Evolutionary conservation across 257 asterid genomes (phyloP).

Genomic region (Ilex aquifolium): DNA sequence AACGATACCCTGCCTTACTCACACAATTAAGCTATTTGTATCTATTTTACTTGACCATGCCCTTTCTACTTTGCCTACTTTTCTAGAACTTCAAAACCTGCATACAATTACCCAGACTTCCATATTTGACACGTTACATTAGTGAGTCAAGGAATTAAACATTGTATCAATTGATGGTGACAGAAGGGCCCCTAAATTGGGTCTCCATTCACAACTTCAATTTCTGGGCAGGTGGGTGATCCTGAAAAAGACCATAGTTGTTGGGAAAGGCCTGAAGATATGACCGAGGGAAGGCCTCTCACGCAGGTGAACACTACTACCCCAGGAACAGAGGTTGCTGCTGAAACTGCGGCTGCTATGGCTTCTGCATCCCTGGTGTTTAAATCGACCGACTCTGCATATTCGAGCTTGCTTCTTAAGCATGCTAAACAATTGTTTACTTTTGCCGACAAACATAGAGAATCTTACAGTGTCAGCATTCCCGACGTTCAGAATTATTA

Average conservation of each 20-base stretch:
- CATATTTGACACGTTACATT: background rate
- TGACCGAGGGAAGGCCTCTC: constrained; percentile 54
- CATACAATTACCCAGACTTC: background rate
- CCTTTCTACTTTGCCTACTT: background rate
- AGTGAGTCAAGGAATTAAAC: background rate
- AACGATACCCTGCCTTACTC: too few relatives aligned
- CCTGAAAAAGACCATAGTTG: constrained; percentile 63
- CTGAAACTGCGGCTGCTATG: constrained; percentile 87
- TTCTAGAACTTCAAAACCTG: too few relatives aligned
- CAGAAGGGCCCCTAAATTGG: background rate
- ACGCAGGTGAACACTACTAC: constrained; percentile 49
- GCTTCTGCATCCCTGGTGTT: constrained; percentile 83
- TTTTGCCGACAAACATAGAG: constrained; percentile 64
- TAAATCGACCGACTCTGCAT: constrained; percentile 34
- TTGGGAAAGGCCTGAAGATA: constrained; percentile 80
- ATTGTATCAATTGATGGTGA: background rate
- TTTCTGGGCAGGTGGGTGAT: constrained; percentile 57
- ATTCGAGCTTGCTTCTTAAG: constrained; percentile 54
- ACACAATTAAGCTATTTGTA: too few relatives aligned
- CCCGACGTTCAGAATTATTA: constrained; percentile 59
- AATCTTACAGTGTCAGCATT: constrained; percentile 55
- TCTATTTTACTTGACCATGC: too few relatives aligned
- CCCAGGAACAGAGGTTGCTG: constrained; percentile 86
- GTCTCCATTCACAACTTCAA: constrained; percentile 1
- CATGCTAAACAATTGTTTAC: constrained; percentile 63